Evolutionary conservation across 139 green algal species (phyloP), one percentile per base, ranked within the genome.

Genomic region (Nannochloris sp.): DNA sequence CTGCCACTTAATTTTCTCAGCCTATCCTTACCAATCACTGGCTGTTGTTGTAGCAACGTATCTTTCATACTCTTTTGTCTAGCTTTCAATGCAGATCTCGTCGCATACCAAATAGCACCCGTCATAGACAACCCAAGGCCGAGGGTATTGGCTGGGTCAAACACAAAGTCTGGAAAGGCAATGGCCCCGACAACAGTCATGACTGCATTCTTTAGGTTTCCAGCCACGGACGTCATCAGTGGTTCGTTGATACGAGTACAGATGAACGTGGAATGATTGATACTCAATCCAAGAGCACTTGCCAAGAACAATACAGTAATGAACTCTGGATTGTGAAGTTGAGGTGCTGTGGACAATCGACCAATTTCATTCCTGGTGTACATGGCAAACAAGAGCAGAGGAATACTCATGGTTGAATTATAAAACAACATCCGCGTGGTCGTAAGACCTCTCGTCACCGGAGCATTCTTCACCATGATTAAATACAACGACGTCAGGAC

Each of bases 201-300:
- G 6, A 84, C 48, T 3, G 84, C 71, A 56, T 90, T 90, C 59
- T 90, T 90, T 16, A 88, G 46, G 37, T 79, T 85, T 51, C 83
- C 83, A 37, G 79, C 71, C 10, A 86, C 80, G 46, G 66, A 80
- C 6, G 82, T 88, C 60, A 78, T 87, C 26, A 89, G 70, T 14
- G 83, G 83, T 46, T 88, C 83, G 53, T 90, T 90, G 20, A 85
- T 56, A 43, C 79, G 63, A 4, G 83, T 90, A 65, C 83, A 90
- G 20, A 90, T 61, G 53, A 89, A 85, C 8, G 72, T 83, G 28
- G 76, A 81, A 69, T 90, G 83, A 65, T 84, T 85, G 59, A 90
- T 82, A 45, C 65, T 82, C 49, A 90, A 63, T 3, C 83, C 83
- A 63, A 90, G 57, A 5, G 50, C 66, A 11, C 56, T 69, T 37